Evolutionary conservation across 768 basidiomycete species (phyloP).

Genomic region (Cystoderma amianthinum): DNA sequence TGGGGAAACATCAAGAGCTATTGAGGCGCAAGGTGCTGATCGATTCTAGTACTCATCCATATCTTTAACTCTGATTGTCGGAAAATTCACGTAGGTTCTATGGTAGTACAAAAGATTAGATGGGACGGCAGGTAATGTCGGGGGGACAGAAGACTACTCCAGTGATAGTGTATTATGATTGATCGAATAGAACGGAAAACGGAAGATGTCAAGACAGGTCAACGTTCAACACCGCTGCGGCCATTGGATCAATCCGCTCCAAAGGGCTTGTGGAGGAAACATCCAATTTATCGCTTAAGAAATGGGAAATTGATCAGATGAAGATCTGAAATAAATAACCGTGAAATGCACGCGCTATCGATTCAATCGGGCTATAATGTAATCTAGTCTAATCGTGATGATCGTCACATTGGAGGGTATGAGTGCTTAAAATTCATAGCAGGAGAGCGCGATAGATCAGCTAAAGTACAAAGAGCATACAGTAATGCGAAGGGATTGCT

Average conservation of each 20-base stretch:
- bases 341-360: too few species aligned
- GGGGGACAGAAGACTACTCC: not conserved
- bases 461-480: constrained; percentile 18
- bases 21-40: not conserved
- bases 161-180: too few species aligned
- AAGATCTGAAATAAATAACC: too few species aligned
- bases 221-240: not conserved
- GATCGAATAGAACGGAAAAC: too few species aligned
- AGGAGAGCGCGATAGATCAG: constrained; percentile 3
- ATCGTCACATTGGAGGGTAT: not conserved
- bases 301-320: too few species aligned
- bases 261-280: not conserved
- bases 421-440: constrained; percentile 3
- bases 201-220: too few species aligned
- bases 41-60: not conserved
- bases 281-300: too few species aligned
- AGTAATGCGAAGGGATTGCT: constrained; percentile 18
- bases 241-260: not conserved
- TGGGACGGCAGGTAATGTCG: not conserved
- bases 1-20: not conserved
- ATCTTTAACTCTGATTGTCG: not conserved
- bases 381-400: too few species aligned
- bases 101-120: not conserved
- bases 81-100: not conserved
- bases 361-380: too few species aligned